Evolutionary conservation across 139 green algal genomes (phyloP).

Genomic region (Asterochloris erici): DNA sequence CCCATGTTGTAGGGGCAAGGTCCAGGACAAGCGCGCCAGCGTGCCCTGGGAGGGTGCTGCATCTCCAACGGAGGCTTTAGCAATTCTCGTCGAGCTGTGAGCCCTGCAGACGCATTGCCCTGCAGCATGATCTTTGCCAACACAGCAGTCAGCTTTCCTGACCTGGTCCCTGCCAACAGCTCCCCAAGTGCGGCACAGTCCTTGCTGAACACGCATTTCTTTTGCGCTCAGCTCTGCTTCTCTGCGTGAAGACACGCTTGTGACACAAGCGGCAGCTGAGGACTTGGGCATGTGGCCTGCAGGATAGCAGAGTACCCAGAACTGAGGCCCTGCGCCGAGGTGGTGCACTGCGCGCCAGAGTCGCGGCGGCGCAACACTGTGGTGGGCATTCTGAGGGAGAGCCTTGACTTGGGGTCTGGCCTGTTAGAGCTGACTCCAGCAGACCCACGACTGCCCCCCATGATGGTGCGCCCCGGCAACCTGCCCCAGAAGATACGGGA

Average conservation of each 20-base stretch:
- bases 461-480: conserved; percentile 24
- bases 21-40: too few relatives aligned
- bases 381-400: conserved; percentile 66
- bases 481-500: conserved; percentile 8
- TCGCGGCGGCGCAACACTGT: conserved; percentile 54
- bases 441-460: conserved; percentile 63
- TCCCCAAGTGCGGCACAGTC: not conserved
- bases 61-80: too few relatives aligned
- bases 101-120: not conserved
- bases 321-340: conserved; percentile 48
- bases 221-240: not conserved
- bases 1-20: too few relatives aligned
- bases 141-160: not conserved
- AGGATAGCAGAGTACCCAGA: conserved; percentile 17
- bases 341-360: conserved; percentile 67
- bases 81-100: too few relatives aligned
- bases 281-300: conserved; percentile 6
- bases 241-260: not conserved
- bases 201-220: not conserved
- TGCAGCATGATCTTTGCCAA: not conserved
- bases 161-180: not conserved
- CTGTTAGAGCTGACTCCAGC: conserved; percentile 53
- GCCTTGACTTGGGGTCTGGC: conserved; percentile 16
- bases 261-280: not conserved
- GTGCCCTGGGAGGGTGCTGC: too few relatives aligned